A percentile compares a stretch with the other conserved stretches of the same genome.
Conservation (phyloP, 2,329 filamentous ascomycete species). For the Nothophoma quercina region DNA sequence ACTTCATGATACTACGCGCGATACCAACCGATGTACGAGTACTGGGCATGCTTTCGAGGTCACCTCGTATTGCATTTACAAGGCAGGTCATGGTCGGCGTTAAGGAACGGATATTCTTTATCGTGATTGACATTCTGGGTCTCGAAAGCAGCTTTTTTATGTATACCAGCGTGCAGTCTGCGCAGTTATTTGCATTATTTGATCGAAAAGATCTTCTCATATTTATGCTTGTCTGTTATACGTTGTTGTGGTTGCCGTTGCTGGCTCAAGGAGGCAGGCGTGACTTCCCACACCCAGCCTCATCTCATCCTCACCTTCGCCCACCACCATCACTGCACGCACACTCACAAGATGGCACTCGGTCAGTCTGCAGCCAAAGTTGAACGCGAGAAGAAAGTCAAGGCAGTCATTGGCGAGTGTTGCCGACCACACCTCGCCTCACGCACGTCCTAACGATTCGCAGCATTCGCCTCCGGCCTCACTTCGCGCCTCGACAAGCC, state of each 20-base stretch:
- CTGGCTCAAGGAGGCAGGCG: slow-evolving; percentile 8
- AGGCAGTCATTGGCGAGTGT: slow-evolving; percentile 39
- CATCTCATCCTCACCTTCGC: neutral
- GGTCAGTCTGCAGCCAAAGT: slow-evolving; percentile 26
- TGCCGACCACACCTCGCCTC: neutral
- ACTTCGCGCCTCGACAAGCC: slow-evolving; percentile 29
- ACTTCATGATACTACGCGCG: slow-evolving; percentile 13
- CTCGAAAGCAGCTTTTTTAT: neutral
- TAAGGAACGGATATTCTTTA: too few species aligned
- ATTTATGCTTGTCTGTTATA: neutral
- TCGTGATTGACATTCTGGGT: too few species aligned
- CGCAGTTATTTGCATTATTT: neutral
- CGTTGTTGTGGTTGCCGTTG: neutral
- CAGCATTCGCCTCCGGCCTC: slow-evolving; percentile 46
- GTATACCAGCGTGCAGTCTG: slow-evolving; percentile 1
- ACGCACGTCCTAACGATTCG: slow-evolving; percentile 16
- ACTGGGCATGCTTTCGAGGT: neutral
- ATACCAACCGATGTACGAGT: neutral
- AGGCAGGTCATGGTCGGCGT: too few species aligned
- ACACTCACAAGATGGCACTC: slow-evolving; percentile 33
- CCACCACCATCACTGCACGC: neutral
- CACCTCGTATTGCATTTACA: too few species aligned
- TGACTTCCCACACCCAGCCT: neutral
- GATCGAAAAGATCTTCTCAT: too few species aligned
- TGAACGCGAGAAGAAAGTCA: slow-evolving; percentile 49